Evolutionary conservation across 192 early-diverging fungal genomes (phyloP), one percentile per base, ranked within the genome.

Genomic region (Coemansia sp.): DNA sequence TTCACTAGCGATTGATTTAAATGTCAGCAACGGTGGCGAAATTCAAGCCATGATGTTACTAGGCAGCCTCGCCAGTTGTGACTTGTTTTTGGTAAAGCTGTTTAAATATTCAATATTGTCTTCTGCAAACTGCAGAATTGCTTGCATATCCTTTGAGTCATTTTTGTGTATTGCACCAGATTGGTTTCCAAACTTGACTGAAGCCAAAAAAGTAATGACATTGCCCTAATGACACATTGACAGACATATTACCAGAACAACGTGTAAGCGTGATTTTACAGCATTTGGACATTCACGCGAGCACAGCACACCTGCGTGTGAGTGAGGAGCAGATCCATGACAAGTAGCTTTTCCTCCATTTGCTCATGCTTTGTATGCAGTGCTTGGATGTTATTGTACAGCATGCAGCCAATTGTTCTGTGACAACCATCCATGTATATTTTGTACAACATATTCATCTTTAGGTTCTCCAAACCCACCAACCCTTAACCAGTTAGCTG

Each of bases 331-430:
- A 3, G 71, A 31, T 14, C 78, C 78, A 36, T 61, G 66, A 56
- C 78, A 81, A 1, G 73, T 73, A 0, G 68, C 61, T n/a, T 69
- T 4, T 63, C 64, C 67, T 75, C 75, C 58, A 68, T 61, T n/a
- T 66, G 72, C 42, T 81, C 72, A 40, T 74, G 71, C 56, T 81
- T 72, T 7, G 67, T 48, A 49, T 81, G 78, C 56, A 81, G 57
- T 4, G 78, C 78, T 21, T 68, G 48, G 20, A 81, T 59, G 48
- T 74, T 81, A 55, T 81, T n/a, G 51, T 67, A 81, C 10, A 81
- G 51, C 72, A 81, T 81, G 34, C 73, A 73, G 21, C 78, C 78
- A n/a, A 73, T 81, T 5, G 71, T 81, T 40, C 75, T 81, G 57
- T 67, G 64, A 0, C 72, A 61, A 0, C 78, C 78, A 37, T 81